Evolutionary conservation across 768 basidiomycete genomes (phyloP).

Genomic region (Trametes meyenii): DNA sequence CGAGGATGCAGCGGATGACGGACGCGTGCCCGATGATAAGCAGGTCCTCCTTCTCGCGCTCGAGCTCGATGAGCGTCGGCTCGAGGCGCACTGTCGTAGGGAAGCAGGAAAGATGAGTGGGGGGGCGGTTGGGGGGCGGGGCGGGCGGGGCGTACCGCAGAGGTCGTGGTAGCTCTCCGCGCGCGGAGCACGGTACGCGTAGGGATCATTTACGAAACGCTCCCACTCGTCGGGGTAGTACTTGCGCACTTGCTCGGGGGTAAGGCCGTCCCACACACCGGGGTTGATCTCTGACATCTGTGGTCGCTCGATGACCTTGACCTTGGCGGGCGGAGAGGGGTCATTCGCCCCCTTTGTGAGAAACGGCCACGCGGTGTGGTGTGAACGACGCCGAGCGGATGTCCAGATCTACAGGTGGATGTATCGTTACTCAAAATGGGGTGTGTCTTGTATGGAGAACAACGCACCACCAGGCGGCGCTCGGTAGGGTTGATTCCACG

Average conservation of each 20-base stretch:
- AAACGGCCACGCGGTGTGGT: conserved; percentile 98
- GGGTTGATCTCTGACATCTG: conserved; percentile 99
- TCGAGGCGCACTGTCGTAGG: conserved; percentile 81
- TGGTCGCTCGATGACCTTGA: conserved; percentile 91
- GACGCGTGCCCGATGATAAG: conserved; percentile 97
- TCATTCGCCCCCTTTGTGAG: conserved; percentile 37
- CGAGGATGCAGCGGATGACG: conserved; percentile 93
- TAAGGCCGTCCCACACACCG: conserved; percentile 95
- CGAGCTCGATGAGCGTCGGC: conserved; percentile 89
- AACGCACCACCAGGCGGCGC: conserved; percentile 66
- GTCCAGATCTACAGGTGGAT: conserved; percentile 82
- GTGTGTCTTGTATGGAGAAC: neutral
- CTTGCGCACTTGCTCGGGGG: conserved; percentile 84
- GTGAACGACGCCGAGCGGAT: conserved; percentile 87
- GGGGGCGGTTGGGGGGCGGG: neutral
- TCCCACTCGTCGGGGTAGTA: conserved; percentile 95
- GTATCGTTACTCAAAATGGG: neutral
- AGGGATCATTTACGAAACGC: conserved; percentile 90
- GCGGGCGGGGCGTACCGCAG: conserved; percentile 52
- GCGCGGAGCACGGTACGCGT: conserved; percentile 86
- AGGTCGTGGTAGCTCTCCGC: conserved; percentile 99
- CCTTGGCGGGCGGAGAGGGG: conserved; percentile 41
- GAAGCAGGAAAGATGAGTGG: neutral
- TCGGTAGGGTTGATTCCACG: conserved; percentile 64
- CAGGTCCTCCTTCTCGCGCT: conserved; percentile 91